These are phyloP conservation scores for Tripterygium wilfordii DNA, from an alignment of 177 flowering plant genomes.

Conservation along the genomic window DNA sequence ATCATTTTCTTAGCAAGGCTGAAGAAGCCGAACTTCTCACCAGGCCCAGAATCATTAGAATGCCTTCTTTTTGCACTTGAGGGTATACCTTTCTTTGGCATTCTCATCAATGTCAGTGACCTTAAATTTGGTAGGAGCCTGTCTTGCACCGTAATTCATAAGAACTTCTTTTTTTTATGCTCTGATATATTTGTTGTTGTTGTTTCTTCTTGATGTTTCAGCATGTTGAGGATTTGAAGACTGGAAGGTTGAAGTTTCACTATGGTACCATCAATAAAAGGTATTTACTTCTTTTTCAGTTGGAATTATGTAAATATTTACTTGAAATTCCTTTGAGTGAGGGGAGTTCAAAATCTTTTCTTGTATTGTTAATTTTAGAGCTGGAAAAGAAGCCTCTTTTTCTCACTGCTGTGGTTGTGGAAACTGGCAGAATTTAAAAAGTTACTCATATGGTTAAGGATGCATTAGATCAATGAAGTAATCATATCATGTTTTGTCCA, in stretches of 20 bases:
- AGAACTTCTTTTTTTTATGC: not conserved
- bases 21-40: conserved; percentile 74
- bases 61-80: conserved; percentile 76
- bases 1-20: conserved; percentile 78
- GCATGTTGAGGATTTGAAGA: conserved; percentile 72
- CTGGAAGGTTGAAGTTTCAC: conserved; percentile 67
- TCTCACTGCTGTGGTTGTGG: too few relatives aligned
- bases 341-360: not conserved
- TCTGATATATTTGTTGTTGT: not conserved
- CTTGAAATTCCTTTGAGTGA: not conserved
- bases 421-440: too few relatives aligned
- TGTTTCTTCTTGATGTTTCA: conserved; percentile 23
- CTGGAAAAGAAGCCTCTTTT: too few relatives aligned
- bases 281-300: conserved; percentile 28
- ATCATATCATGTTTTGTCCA: too few relatives aligned
- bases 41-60: conserved; percentile 88
- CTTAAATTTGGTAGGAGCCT: conserved; percentile 67
- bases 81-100: conserved; percentile 87
- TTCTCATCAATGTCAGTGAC: conserved; percentile 90
- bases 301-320: not conserved
- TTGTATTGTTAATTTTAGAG: not conserved
- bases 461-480: too few relatives aligned
- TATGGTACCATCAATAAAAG: conserved; percentile 84
- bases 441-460: too few relatives aligned
- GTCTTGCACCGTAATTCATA: not conserved